Evolutionary conservation across 441 rosid genomes (phyloP), one percentile per base, ranked within the genome.

Genomic region (Hypseocharis bilobata): DNA sequence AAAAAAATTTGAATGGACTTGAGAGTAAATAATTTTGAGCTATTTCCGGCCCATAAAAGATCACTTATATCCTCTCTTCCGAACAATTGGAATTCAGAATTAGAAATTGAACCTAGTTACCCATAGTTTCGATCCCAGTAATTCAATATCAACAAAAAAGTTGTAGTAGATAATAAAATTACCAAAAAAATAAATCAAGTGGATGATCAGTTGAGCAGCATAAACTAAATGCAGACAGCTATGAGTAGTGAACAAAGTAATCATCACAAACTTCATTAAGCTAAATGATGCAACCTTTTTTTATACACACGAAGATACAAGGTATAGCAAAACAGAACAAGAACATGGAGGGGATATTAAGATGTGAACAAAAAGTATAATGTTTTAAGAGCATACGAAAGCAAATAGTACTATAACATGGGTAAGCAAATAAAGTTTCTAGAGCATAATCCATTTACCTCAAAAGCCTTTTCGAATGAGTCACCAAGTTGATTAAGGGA

Each of bases 401-500:
- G 38, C 5, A 32, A 32, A 32, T 32, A 32, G 38, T 1, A 32
- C 38, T 32, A 32, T 10, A 32, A 32, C 5, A 32, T 10, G 20
- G 10, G 14, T 14, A 7, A 42, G 42, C 2, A 6, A 29, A 65
- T 28, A 3, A 57, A 58, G 30, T 32, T 32, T 32, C 38, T 4
- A 3, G 5, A 32, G 38, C 38, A 32, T 32, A 32, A 32, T 32
- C 38, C 8, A 32, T 25, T 40, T 62, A 87, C 97, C 95, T 89
- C 94, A 67, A 82, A 82, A 68, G 91, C 95, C 78, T 83, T 89
- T 65, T 91, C 96, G 72, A 91, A 87, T 45, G 86, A 77, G 72
- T 88, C 96, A 23, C 89, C 97, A 49, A 87, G 82, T 45, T 88
- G 90, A 76, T 88, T 88, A 23, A 91, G 91, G 51, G 96, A 87